Conservation (phyloP, 2,329 filamentous ascomycete genomes). For the Microsporum audouinii region DNA sequence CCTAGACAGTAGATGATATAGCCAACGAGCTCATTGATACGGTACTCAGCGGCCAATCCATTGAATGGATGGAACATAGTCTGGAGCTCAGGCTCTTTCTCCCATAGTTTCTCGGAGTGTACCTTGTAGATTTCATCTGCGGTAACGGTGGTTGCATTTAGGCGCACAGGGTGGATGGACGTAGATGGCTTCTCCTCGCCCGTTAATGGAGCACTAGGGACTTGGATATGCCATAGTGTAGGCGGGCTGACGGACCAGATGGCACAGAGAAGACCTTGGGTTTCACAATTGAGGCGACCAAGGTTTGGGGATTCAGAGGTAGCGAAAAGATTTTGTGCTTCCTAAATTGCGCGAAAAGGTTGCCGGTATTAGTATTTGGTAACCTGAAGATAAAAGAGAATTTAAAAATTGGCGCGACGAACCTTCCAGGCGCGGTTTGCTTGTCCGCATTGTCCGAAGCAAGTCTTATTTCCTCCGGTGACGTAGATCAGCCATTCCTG, state of each 20-base stretch:
- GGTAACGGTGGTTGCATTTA: conserved; percentile 49
- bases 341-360: conserved; percentile 24
- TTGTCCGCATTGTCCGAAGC: conserved; percentile 47
- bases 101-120: conserved; percentile 46
- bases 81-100: conserved; percentile 43
- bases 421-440: conserved; percentile 44
- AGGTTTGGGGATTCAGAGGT: conserved; percentile 46
- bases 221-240: conserved; percentile 45
- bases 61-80: conserved; percentile 52
- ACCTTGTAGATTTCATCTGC: conserved; percentile 47
- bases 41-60: conserved; percentile 43
- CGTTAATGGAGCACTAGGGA: conserved; percentile 40
- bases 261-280: conserved; percentile 48
- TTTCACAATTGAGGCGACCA: conserved; percentile 49
- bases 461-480: conserved; percentile 54
- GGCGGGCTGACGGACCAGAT: conserved; percentile 48
- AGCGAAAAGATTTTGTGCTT: conserved; percentile 43
- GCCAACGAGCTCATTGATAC: conserved; percentile 43
- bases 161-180: conserved; percentile 41
- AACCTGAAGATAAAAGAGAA: too few relatives aligned
- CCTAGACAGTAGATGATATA: conserved; percentile 47
- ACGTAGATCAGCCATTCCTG: conserved; percentile 49
- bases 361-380: background rate
- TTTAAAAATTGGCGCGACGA: conserved; percentile 15
- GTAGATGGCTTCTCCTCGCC: conserved; percentile 44